phyloP scores from a whole-genome alignment of 1,284 basidiomycete species.

The Ceratobasidium sp. region DNA sequence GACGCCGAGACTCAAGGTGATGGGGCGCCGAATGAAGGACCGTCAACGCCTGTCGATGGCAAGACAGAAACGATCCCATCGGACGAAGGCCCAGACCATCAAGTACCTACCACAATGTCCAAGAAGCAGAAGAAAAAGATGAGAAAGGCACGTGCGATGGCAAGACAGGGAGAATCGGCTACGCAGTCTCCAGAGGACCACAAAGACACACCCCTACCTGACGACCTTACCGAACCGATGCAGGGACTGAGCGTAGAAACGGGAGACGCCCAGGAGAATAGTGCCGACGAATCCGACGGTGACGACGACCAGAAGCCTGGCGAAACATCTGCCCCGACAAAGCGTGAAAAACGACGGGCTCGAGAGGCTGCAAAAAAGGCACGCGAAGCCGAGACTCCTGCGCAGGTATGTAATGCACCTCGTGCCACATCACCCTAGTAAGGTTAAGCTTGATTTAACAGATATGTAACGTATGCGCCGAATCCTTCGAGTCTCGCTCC shows the following conservation, averaged over 20 bases:
- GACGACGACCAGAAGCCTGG: slow-evolving; percentile 45
- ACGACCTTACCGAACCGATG: slow-evolving; percentile 30
- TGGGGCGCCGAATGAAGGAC: slow-evolving; percentile 48
- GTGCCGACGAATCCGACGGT: slow-evolving; percentile 45
- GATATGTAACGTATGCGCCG: slow-evolving; percentile 81
- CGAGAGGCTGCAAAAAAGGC: slow-evolving; percentile 83
- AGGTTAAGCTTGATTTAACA: slow-evolving; percentile 52
- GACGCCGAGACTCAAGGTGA: slow-evolving; percentile 52
- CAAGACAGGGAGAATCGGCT: slow-evolving; percentile 32
- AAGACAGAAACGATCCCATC: slow-evolving; percentile 50
- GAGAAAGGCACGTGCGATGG: slow-evolving; percentile 46
- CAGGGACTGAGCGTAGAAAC: slow-evolving; percentile 36
- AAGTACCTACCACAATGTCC: slow-evolving; percentile 50
- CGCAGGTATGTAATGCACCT: slow-evolving; percentile 30
- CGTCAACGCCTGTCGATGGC: slow-evolving; percentile 51
- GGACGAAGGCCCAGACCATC: slow-evolving; percentile 7
- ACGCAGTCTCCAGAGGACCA: background rate
- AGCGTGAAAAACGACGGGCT: slow-evolving; percentile 84
- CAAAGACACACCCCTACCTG: slow-evolving; percentile 23
- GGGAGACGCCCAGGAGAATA: slow-evolving; percentile 38
- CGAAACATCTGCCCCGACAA: slow-evolving; percentile 56
- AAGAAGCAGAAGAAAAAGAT: slow-evolving; percentile 51
- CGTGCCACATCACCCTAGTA: background rate
- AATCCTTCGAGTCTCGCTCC: slow-evolving; percentile 77
- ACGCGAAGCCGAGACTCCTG: slow-evolving; percentile 58